Conservation (phyloP, 2,329 filamentous ascomycete species). For the Delphinella strobiligena region DNA sequence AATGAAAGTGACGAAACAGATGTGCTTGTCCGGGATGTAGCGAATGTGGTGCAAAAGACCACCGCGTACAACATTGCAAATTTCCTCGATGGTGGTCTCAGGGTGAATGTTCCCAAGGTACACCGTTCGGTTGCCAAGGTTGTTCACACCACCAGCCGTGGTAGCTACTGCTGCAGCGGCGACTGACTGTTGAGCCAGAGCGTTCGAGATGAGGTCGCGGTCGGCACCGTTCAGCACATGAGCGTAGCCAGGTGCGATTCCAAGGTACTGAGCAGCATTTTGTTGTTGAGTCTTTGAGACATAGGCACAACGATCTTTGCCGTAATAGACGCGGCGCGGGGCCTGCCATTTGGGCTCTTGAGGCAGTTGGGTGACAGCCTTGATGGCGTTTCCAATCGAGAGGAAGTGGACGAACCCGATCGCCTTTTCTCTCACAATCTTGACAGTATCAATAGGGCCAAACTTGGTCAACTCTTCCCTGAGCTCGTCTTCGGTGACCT, state of each 20-base stretch:
- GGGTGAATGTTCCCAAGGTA: slow-evolving; percentile 98
- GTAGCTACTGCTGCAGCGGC: slow-evolving; percentile 94
- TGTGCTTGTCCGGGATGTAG: slow-evolving; percentile 99
- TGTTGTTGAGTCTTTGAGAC: slow-evolving; percentile 99
- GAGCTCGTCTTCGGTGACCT: slow-evolving; percentile 80
- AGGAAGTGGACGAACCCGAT: slow-evolving; percentile 97
- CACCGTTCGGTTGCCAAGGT: slow-evolving; percentile 92
- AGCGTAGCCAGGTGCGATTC: slow-evolving; percentile 91
- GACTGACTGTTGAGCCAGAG: slow-evolving; percentile 92
- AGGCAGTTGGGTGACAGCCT: slow-evolving; percentile 89
- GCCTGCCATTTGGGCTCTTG: slow-evolving; percentile 96
- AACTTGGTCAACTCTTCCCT: slow-evolving; percentile 94
- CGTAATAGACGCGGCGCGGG: slow-evolving; percentile 92
- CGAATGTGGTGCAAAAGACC: slow-evolving; percentile 95
- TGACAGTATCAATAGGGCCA: slow-evolving; percentile 90
- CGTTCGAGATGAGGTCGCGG: slow-evolving; percentile 90
- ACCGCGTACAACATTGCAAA: slow-evolving; percentile 95
- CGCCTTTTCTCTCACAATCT: slow-evolving; percentile 93
- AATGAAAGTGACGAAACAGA: slow-evolving; percentile 99
- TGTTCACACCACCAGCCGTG: slow-evolving; percentile 91
- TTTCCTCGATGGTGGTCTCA: slow-evolving; percentile 97
- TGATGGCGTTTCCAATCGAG: slow-evolving; percentile 95
- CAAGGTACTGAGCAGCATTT: slow-evolving; percentile 94
- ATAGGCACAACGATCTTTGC: slow-evolving; percentile 95
- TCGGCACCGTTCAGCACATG: slow-evolving; percentile 94